Evolutionary conservation across 257 asterid genomes (phyloP).

Genomic region (Nicotiana attenuata): DNA sequence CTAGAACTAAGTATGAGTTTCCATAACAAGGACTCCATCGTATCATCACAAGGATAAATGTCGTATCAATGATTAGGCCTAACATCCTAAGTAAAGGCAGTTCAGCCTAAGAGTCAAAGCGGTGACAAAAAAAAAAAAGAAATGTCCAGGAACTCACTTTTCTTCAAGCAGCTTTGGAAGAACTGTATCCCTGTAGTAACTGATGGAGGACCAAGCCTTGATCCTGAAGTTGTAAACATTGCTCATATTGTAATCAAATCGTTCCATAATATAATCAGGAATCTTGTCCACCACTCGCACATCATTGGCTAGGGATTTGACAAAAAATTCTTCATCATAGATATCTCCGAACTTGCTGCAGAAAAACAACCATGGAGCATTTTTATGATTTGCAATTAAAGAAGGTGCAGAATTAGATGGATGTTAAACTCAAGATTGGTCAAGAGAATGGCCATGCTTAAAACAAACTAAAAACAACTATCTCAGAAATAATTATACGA

Average conservation of each 20-base stretch:
- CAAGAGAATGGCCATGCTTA: neutral
- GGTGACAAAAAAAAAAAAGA: neutral
- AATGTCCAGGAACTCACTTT: constrained; percentile 52
- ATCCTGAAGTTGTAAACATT: constrained; percentile 88
- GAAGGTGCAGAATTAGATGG: neutral
- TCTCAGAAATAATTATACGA: neutral
- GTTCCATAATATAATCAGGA: constrained; percentile 82
- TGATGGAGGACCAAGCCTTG: constrained; percentile 91
- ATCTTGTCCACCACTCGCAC: constrained; percentile 63
- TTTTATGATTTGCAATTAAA: constrained; percentile 15
- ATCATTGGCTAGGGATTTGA: constrained; percentile 65
- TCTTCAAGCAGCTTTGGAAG: constrained; percentile 93
- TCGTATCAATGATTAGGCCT: neutral
- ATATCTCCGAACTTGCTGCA: constrained; percentile 95
- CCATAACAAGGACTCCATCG: neutral
- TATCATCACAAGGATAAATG: neutral
- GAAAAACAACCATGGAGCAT: constrained; percentile 22
- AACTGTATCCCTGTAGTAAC: constrained; percentile 70
- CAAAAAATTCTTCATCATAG: constrained; percentile 82
- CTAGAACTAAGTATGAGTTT: neutral
- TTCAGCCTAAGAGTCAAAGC: neutral
- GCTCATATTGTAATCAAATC: constrained; percentile 82
- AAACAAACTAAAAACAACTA: neutral
- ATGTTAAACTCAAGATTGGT: neutral
- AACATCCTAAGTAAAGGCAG: neutral